A percentile compares a stretch with the other conserved stretches of the same genome.
These are phyloP conservation scores for Beta lomatogona DNA, from an alignment of 179 eudicot species.

Conservation along the genomic window DNA sequence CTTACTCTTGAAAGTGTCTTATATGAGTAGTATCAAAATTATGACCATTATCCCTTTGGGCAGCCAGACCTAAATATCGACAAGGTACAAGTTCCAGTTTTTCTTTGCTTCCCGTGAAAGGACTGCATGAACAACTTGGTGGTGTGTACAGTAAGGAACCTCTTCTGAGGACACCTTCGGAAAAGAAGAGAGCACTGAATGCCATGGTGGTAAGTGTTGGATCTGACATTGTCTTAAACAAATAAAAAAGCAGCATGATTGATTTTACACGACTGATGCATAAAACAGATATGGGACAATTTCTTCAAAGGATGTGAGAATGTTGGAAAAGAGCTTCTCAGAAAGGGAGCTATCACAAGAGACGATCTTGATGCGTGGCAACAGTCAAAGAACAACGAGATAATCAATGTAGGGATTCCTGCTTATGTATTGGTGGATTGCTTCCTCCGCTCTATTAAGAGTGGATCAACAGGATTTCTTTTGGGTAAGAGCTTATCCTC, in stretches of 20 bases:
- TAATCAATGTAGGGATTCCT: constrained; percentile 38
- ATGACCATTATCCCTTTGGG: constrained; percentile 27
- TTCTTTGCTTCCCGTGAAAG: constrained; percentile 33
- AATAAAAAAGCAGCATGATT: neutral
- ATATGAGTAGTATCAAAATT: constrained; percentile 3
- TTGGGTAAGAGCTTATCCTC: constrained; percentile 27
- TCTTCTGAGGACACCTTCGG: constrained; percentile 39
- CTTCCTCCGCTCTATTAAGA: constrained; percentile 40
- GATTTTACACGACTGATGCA: constrained; percentile 8
- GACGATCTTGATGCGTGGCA: constrained; percentile 38
- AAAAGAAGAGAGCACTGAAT: constrained; percentile 33
- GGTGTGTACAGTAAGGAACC: constrained; percentile 32
- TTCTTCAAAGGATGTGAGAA: constrained; percentile 31
- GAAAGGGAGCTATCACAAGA: constrained; percentile 31
- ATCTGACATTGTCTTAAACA: neutral
- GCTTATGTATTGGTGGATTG: constrained; percentile 40
- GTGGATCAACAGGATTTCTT: constrained; percentile 33
- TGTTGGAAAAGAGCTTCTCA: constrained; percentile 36
- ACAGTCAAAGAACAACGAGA: constrained; percentile 35
- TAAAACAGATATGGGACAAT: constrained; percentile 39
- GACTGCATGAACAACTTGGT: constrained; percentile 31
- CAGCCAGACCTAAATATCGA: constrained; percentile 41
- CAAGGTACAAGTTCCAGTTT: constrained; percentile 17
- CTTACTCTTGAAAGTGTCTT: neutral
- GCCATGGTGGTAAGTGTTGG: constrained; percentile 32